These are phyloP conservation scores for Penicillium sp. DNA, from an alignment of 2,329 filamentous ascomycete genomes.

Conservation along the genomic window DNA sequence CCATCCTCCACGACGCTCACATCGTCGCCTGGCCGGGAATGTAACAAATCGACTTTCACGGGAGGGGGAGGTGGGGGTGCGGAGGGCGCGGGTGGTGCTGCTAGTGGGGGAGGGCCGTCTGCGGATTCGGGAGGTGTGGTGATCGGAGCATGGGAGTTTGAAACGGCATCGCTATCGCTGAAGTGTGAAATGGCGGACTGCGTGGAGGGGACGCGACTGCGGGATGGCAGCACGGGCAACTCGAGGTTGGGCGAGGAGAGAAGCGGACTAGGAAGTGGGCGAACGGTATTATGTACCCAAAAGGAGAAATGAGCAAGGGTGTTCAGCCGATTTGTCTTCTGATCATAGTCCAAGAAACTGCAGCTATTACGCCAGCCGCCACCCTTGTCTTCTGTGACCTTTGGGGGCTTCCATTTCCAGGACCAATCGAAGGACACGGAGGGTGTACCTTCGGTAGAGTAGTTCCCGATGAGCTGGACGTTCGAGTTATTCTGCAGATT, in stretches of 20 bases:
- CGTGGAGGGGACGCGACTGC: conserved; percentile 79
- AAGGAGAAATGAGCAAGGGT: conserved; percentile 92
- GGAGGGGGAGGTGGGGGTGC: conserved; percentile 36
- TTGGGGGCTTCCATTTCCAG: conserved; percentile 96
- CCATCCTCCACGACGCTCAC: conserved; percentile 85
- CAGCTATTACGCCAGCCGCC: conserved; percentile 96
- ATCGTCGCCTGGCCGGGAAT: conserved; percentile 82
- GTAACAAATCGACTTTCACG: conserved; percentile 85
- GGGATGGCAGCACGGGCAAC: conserved; percentile 70
- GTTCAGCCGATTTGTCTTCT: conserved; percentile 83
- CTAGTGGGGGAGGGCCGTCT: conserved; percentile 23
- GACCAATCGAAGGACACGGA: conserved; percentile 91
- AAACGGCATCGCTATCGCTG: conserved; percentile 65
- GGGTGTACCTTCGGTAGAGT: conserved; percentile 75
- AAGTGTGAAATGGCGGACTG: conserved; percentile 84
- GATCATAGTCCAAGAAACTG: conserved; percentile 97
- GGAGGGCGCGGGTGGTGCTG: conserved; percentile 21
- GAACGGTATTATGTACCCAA: conserved; percentile 75
- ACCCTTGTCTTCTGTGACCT: conserved; percentile 74
- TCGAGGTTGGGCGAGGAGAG: conserved; percentile 74
- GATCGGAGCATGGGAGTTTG: conserved; percentile 34
- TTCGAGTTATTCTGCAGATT: conserved; percentile 98
- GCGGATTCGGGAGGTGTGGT: conserved; percentile 35
- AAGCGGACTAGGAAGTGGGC: conserved; percentile 53
- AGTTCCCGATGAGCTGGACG: conserved; percentile 92